Evolutionary conservation across 2,329 filamentous ascomycete species (phyloP).

Genomic region (Lasiodiplodia gonubiensis): DNA sequence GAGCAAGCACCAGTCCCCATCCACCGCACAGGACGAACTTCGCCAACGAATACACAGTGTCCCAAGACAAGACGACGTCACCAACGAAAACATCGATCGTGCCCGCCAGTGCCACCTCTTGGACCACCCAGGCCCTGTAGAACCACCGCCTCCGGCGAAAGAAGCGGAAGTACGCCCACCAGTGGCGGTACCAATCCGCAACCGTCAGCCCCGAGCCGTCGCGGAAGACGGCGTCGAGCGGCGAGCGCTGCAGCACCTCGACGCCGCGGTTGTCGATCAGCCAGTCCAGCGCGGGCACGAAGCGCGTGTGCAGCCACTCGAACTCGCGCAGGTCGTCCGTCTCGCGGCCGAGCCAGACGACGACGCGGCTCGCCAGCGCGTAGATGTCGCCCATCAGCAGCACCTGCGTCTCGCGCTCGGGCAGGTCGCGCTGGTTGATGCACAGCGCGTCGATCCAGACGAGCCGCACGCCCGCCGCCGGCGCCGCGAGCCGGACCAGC

Average conservation of each 20-base stretch:
- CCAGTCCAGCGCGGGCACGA: background rate
- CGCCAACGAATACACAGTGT: background rate
- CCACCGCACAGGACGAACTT: constrained; percentile 7
- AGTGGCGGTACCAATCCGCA: background rate
- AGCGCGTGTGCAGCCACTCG: background rate
- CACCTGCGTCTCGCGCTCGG: constrained; percentile 30
- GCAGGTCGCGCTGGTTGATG: constrained; percentile 31
- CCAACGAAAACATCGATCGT: background rate
- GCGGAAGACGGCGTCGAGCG: background rate
- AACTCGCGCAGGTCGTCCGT: background rate
- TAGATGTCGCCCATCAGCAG: constrained; percentile 32
- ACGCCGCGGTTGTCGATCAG: background rate
- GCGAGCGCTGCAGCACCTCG: background rate
- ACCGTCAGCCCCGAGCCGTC: background rate
- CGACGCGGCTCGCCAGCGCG: constrained; percentile 8
- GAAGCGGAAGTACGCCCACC: constrained; percentile 10
- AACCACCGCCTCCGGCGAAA: constrained; percentile 13
- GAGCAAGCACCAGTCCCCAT: constrained; percentile 3
- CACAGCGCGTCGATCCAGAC: constrained; percentile 33
- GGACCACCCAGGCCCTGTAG: constrained; percentile 15
- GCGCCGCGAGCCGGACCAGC: background rate
- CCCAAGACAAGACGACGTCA: background rate
- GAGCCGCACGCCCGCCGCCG: background rate
- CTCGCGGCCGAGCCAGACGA: constrained; percentile 31
- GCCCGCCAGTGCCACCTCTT: constrained; percentile 10